Percentiles rank a stretch among this genome's conserved stretches.
These are phyloP conservation scores for Lavandula angustifolia DNA, from an alignment of 257 asterid genomes.

Conservation along the genomic window DNA sequence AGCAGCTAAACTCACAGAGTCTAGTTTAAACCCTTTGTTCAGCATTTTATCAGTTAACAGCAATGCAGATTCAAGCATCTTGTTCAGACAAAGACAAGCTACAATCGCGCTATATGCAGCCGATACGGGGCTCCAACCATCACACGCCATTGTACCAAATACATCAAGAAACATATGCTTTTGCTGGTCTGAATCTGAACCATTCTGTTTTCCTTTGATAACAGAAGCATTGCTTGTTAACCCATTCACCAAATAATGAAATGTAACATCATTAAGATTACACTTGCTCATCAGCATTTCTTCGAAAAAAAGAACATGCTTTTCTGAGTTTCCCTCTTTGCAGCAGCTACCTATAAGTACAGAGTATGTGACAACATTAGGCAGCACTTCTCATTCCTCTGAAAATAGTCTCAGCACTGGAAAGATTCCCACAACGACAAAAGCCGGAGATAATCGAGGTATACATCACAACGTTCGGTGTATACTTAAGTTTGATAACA, in stretches of 20 bases:
- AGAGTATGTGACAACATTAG: slow-evolving; percentile 89
- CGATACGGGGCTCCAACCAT: slow-evolving; percentile 54
- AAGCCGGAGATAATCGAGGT: slow-evolving; percentile 79
- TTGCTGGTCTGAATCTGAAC: slow-evolving; percentile 14
- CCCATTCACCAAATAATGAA: slow-evolving; percentile 77
- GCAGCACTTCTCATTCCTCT: slow-evolving; percentile 54
- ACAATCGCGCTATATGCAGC: slow-evolving; percentile 75
- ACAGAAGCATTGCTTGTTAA: slow-evolving; percentile 46
- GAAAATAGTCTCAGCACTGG: slow-evolving; percentile 58
- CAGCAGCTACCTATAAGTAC: slow-evolving; percentile 71
- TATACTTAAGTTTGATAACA: slow-evolving; percentile 47
- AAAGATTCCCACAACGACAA: slow-evolving; percentile 53
- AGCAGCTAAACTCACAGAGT: slow-evolving; percentile 63
- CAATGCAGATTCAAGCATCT: slow-evolving; percentile 63
- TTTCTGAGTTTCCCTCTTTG: slow-evolving; percentile 64
- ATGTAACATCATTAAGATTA: slow-evolving; percentile 72
- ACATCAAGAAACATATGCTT: slow-evolving; percentile 60
- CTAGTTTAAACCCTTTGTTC: slow-evolving; percentile 48
- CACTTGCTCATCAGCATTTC: slow-evolving; percentile 75
- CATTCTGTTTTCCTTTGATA: slow-evolving; percentile 24
- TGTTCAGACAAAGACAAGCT: slow-evolving; percentile 64
- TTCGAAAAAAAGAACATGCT: slow-evolving; percentile 66
- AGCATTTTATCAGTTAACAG: slow-evolving; percentile 50
- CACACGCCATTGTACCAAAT: slow-evolving; percentile 53
- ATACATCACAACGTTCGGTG: slow-evolving; percentile 64